Evolutionary conservation across 768 basidiomycete species (phyloP), one percentile per base, ranked within the genome.

Genomic region (Bullera alba): DNA sequence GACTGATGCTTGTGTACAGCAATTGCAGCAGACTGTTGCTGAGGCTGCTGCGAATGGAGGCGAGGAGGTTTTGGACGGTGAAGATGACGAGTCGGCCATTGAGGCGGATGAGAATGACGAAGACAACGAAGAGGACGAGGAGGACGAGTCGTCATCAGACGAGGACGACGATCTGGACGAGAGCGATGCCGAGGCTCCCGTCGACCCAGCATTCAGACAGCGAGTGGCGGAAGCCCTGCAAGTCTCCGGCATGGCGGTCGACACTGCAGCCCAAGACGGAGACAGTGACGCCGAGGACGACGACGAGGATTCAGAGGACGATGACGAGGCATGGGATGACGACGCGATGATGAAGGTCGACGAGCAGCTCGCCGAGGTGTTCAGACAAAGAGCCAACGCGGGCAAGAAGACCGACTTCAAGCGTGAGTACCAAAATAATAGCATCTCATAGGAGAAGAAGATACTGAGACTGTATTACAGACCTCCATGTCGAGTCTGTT

Each of bases 261-360:
- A 56, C 3, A 77, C 78, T 17, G 77, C 61, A 19, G 65, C 79
- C 15, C 79, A 79, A 5, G 60, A 49, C 6, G 80, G 81, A 19
- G 77, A 77, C 5, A 79, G 76, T 1, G 77, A 63, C 22, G 65
- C 79, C 15, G 79, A 79, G 6, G 60, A 49, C 6, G 80, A 81
- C 19, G 77, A 77, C 5, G 81, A 81, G 39, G 81, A 76, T 3
- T 76, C 81, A 14, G 82, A 83, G 54, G 85, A 86, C 27, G 56
- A 58, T 34, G 69, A 65, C 12, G 73, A 73, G 19, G 61, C 63
- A 26, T 70, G 93, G 83, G 86, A 95, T 67, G 93, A 99, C 66
- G 92, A 97, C 22, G 88, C 95, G 74, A 99, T 99, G 93, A 83
- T 97, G 78, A 86, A 85, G 28, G 81, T 97, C 23, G 93, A 99